Conservation (phyloP, 1,284 basidiomycete genomes). For the Cryptococcus neoformans region DNA sequence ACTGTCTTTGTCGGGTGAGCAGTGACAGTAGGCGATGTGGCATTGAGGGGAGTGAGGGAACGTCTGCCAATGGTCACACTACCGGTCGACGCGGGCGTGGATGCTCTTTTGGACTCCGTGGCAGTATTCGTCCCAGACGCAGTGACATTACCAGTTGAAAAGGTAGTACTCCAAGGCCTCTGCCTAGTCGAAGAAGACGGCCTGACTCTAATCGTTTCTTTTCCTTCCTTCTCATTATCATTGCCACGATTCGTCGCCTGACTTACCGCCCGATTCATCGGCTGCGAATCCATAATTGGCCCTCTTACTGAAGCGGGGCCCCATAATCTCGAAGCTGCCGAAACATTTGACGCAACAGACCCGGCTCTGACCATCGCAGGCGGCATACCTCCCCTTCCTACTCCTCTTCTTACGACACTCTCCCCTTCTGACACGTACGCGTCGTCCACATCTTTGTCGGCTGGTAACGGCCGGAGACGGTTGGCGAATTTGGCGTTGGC, state of each 20-base stretch:
- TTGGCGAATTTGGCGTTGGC: conserved; percentile 45
- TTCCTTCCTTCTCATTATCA: no score
- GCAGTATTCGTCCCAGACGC: no score
- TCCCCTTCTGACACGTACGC: neutral
- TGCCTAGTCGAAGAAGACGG: no score
- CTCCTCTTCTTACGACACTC: neutral
- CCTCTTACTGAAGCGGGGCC: no score
- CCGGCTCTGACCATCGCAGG: neutral
- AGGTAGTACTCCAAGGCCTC: no score
- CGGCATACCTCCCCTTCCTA: neutral
- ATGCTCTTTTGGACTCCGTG: neutral
- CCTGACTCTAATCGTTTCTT: no score
- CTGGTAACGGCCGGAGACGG: conserved; percentile 30
- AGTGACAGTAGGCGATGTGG: neutral
- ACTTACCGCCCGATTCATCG: no score
- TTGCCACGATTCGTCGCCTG: no score
- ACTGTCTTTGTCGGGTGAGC: neutral
- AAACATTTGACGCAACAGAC: neutral
- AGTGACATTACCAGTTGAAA: no score
- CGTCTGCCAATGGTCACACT: no score
- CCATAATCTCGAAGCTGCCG: no score
- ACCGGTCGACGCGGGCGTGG: neutral
- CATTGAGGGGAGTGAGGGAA: neutral
- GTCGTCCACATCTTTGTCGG: neutral
- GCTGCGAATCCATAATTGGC: no score